Base-by-base conservation (phyloP, 164 flowering plant genomes). In the Saururus chinensis region DNA sequence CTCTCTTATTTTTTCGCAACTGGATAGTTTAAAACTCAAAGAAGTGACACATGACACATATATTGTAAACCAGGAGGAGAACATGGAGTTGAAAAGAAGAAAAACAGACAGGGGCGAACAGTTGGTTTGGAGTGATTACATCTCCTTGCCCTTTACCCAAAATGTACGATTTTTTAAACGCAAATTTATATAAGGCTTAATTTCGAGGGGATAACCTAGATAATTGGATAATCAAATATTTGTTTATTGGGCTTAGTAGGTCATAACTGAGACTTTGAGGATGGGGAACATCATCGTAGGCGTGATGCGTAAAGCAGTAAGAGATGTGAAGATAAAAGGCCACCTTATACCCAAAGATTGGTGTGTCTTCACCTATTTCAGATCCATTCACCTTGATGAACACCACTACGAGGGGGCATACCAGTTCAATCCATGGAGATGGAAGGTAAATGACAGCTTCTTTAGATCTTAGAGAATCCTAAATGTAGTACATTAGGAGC, bases 331-430 rank as follows among this genome's bases (percentile, higher is more conserved):
- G 70, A 79, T 93, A 24, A 88, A 90, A 75, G 97, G 96, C 61
- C 61, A 82, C 53, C 25, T 73, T 3, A 84, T 93, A 61, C 99
- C 97, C 10, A 84, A 86, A 60, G 96, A 89, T 60, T 88, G 97
- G 96, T 81, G 89, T 68, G 85, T 83, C 21, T 72, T 93, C 55
- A 70, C 90, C 14, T 83, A 85, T 68, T 84, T 93, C 49, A 76
- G 92, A 75, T 88, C 99, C 30, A 84, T 93, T 68, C 99, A 93
- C 76, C 85, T 93, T 42, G 96, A 90, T 70, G 86, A 84, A n/a
- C 68, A 59, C 20, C 71, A 70, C 57, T 87, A 85, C 68, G 92
- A 88, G 30, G 65, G 63, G 62, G 86, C 99, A 56, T 75, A 87
- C 68, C 60, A 78, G 23, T 93, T 90, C 76, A 79, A 87, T 70